Evolutionary conservation across 192 early-diverging fungal species (phyloP).

Genomic region (Coemansia sp.): DNA sequence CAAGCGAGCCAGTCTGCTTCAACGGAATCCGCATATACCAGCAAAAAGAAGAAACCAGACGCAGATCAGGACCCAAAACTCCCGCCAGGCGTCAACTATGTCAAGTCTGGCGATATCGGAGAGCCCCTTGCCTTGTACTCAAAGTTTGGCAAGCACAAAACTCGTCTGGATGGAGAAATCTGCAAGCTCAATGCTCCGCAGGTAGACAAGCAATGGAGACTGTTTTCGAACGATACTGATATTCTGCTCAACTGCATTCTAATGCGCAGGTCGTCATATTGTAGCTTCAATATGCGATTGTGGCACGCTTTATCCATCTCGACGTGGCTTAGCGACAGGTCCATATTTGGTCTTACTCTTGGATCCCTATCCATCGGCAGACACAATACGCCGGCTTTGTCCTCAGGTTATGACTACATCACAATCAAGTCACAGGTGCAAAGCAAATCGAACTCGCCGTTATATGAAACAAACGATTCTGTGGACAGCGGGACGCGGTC

Average conservation of each 20-base stretch:
- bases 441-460: neutral
- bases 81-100: neutral
- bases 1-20: neutral
- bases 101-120: neutral
- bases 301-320: slow-evolving; percentile 40
- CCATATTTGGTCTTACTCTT: slow-evolving; percentile 31
- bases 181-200: neutral
- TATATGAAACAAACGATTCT: neutral
- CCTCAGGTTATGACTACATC: slow-evolving; percentile 7
- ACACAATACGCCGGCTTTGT: neutral
- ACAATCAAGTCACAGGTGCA: slow-evolving; percentile 5
- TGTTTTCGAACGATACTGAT: slow-evolving; percentile 33
- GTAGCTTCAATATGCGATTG: slow-evolving; percentile 49
- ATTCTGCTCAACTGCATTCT: slow-evolving; percentile 35
- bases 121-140: slow-evolving; percentile 10
- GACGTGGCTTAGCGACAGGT: slow-evolving; percentile 38
- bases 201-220: slow-evolving; percentile 28
- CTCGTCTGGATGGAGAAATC: slow-evolving; percentile 1
- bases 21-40: neutral
- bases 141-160: slow-evolving; percentile 9
- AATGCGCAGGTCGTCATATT: slow-evolving; percentile 44
- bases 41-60: neutral
- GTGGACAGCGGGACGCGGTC: slow-evolving; percentile 1
- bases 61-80: neutral
- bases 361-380: slow-evolving; percentile 35